Evolutionary conservation across 768 basidiomycete species (phyloP).

Genomic region (Boletales sp.): DNA sequence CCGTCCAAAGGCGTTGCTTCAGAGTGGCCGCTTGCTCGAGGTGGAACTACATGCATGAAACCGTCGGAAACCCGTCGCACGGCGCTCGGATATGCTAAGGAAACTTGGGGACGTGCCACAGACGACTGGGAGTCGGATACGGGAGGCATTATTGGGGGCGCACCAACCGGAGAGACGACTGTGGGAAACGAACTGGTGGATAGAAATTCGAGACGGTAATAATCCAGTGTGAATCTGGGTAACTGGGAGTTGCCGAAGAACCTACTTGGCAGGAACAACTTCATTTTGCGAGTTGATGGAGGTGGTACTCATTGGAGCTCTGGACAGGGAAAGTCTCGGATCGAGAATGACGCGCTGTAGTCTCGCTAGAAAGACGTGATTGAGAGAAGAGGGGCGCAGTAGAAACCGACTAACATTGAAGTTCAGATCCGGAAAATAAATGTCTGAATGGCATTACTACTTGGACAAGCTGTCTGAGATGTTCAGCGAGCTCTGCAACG

Average conservation of each 20-base stretch:
- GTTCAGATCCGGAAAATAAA: conserved; percentile 19
- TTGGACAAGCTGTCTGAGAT: conserved; percentile 17
- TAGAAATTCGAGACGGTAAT: background rate
- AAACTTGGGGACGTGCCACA: background rate
- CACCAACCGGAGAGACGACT: background rate
- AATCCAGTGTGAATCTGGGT: background rate
- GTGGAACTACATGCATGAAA: background rate
- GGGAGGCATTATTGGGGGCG: background rate
- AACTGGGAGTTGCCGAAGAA: conserved; percentile 2
- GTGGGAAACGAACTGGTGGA: conserved; percentile 1
- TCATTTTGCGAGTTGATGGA: background rate
- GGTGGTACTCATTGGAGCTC: background rate
- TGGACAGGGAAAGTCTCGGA: conserved; percentile 1
- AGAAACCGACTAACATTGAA: conserved; percentile 17
- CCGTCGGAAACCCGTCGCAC: background rate
- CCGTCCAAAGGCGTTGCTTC: background rate
- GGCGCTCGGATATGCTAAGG: background rate
- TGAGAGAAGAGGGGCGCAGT: background rate
- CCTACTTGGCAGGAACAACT: conserved; percentile 9
- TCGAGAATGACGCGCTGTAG: conserved; percentile 16
- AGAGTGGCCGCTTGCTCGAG: background rate
- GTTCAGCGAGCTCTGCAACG: conserved; percentile 2
- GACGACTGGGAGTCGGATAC: background rate
- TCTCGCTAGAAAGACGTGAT: conserved; percentile 13
- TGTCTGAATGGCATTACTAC: conserved; percentile 18